Evolutionary conservation across 352 stramenopile genomes (phyloP).

Genomic region (Halophytophthora batemanensis): DNA sequence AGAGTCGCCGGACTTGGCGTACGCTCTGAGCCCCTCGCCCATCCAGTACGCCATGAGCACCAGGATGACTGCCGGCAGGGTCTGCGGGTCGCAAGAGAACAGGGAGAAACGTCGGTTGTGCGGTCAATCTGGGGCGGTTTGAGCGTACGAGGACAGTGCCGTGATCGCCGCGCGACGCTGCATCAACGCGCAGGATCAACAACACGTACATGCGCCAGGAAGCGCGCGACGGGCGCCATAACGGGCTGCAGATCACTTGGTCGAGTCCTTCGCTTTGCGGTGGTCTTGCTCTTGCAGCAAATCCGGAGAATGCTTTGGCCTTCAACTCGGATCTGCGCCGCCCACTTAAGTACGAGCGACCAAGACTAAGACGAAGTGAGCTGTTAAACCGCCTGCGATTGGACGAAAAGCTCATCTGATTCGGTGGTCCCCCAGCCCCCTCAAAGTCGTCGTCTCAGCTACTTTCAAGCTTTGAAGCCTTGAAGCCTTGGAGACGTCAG

Average conservation of each 20-base stretch:
- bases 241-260: background rate
- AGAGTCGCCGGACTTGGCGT: slow-evolving; percentile 33
- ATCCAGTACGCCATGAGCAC: slow-evolving; percentile 78
- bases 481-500: too few relatives aligned
- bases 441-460: too few relatives aligned
- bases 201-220: background rate
- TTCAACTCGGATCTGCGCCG: background rate
- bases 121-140: too few relatives aligned
- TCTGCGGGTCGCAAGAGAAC: slow-evolving; percentile 18
- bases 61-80: slow-evolving; percentile 49
- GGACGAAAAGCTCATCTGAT: too few relatives aligned
- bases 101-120: too few relatives aligned
- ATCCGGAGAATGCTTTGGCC: background rate
- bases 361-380: too few relatives aligned
- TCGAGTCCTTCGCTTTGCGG: background rate
- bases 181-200: background rate
- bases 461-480: too few relatives aligned
- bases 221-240: background rate
- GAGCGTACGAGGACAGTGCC: background rate
- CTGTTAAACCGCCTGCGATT: too few relatives aligned
- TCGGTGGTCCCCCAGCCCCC: too few relatives aligned
- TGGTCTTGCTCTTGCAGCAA: background rate
- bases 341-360: too few relatives aligned
- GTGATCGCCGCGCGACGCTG: background rate
- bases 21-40: slow-evolving; percentile 58